phyloP scores from a whole-genome alignment of 768 basidiomycete genomes.

The Tremella mesenterica region DNA sequence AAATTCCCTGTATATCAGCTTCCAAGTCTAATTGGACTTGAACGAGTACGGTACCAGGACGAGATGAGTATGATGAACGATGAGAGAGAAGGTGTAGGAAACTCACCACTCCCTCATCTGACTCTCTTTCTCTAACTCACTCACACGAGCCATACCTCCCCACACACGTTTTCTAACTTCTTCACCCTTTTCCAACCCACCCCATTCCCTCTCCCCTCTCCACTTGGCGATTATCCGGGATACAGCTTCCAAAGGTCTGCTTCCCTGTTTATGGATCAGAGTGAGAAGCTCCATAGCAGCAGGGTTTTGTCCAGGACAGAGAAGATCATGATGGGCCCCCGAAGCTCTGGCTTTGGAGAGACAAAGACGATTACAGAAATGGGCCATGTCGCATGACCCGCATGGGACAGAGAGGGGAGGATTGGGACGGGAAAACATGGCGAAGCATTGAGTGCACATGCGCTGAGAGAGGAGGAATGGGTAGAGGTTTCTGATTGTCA shows the following conservation, averaged over 20 bases:
- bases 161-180: constrained; percentile 49
- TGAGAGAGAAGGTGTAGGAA: background rate
- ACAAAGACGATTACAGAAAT: constrained; percentile 76
- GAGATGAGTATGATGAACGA: too few relatives aligned
- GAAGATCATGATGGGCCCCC: constrained; percentile 55
- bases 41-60: too few relatives aligned
- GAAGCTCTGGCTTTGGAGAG: constrained; percentile 51
- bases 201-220: constrained; percentile 52
- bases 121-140: constrained; percentile 57
- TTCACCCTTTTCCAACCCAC: constrained; percentile 46
- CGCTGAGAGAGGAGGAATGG: constrained; percentile 55
- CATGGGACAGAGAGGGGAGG: constrained; percentile 52
- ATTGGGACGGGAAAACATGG: constrained; percentile 50
- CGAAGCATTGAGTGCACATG: constrained; percentile 68
- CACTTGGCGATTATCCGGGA: constrained; percentile 59
- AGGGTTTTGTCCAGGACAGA: constrained; percentile 70
- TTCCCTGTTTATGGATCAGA: constrained; percentile 55
- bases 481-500: constrained; percentile 61
- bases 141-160: constrained; percentile 60
- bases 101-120: constrained; percentile 40
- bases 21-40: too few relatives aligned
- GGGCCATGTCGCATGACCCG: constrained; percentile 50
- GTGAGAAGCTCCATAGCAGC: constrained; percentile 55
- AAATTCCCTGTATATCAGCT: constrained; percentile 21
- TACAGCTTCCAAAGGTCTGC: constrained; percentile 70